These are phyloP conservation scores for Zostera marina DNA, from an alignment of 116 monocot species.

Conservation along the genomic window DNA sequence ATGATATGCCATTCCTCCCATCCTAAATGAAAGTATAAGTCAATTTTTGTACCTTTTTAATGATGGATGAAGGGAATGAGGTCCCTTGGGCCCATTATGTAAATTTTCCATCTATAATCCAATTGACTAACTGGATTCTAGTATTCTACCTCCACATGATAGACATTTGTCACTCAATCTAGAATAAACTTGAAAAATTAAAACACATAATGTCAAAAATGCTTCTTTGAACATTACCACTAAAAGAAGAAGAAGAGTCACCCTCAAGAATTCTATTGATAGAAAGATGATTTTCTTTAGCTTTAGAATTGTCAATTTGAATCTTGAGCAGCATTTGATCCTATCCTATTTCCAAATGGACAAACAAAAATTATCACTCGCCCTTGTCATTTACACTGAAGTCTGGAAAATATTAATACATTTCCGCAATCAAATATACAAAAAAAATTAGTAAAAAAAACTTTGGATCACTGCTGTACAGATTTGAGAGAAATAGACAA, in stretches of 20 bases:
- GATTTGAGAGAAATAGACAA: neutral
- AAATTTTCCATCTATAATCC: too few species aligned
- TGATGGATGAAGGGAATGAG: too few species aligned
- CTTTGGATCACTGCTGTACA: neutral
- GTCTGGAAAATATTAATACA: neutral
- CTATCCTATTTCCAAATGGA: constrained; percentile 31
- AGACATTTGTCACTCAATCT: too few species aligned
- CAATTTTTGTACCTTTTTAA: too few species aligned
- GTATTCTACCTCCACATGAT: too few species aligned
- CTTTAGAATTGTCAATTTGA: constrained; percentile 6
- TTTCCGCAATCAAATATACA: neutral
- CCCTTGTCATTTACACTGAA: neutral
- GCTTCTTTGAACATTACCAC: neutral
- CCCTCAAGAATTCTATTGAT: constrained; percentile 17
- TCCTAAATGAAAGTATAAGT: too few species aligned
- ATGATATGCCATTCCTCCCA: too few species aligned
- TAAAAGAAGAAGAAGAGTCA: constrained; percentile 6
- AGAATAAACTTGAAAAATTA: neutral
- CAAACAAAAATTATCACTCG: neutral
- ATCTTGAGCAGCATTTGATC: constrained; percentile 20
- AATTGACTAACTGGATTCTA: too few species aligned
- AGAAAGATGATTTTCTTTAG: constrained; percentile 9
- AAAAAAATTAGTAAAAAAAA: too few species aligned
- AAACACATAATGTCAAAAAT: neutral
- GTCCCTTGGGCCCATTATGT: too few species aligned